Conservation (phyloP, 352 stramenopile genomes). For the Phytophthora fragariaefolia region DNA sequence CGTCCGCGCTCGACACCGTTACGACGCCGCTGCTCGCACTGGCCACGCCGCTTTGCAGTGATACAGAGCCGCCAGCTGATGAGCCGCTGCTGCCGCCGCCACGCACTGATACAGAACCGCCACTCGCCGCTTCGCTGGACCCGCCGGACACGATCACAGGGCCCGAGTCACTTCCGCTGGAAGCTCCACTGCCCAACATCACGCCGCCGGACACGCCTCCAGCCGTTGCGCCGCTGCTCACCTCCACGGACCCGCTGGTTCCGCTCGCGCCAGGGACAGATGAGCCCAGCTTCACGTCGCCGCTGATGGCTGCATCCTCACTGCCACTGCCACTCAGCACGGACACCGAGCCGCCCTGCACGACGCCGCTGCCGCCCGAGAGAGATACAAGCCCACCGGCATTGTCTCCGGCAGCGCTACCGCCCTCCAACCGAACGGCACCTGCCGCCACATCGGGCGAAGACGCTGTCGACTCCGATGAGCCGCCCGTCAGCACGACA, state of each 20-base stretch:
- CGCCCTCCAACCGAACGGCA: constrained; percentile 19
- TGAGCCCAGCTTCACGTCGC: constrained; percentile 9
- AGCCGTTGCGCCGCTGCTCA: constrained; percentile 15
- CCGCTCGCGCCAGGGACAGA: constrained; percentile 5
- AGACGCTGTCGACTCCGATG: constrained; percentile 14
- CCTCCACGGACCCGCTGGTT: not conserved
- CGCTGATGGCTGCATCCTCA: constrained; percentile 17
- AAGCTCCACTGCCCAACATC: constrained; percentile 25
- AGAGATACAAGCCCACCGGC: constrained; percentile 10
- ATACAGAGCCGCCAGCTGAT: constrained; percentile 18
- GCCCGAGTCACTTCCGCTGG: constrained; percentile 19
- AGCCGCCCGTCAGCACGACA: constrained; percentile 25
- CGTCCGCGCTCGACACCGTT: constrained; percentile 28
- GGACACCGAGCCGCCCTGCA: constrained; percentile 1
- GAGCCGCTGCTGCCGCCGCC: constrained; percentile 13
- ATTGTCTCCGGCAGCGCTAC: constrained; percentile 26
- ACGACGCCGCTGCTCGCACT: constrained; percentile 28
- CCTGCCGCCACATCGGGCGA: constrained; percentile 17
- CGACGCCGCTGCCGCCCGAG: constrained; percentile 12
- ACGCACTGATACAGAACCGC: constrained; percentile 11
- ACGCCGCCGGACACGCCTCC: constrained; percentile 21
- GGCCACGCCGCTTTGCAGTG: constrained; percentile 12
- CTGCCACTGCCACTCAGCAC: constrained; percentile 11
- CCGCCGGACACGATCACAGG: constrained; percentile 20
- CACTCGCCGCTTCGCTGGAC: not conserved